Evolutionary conservation across 2,329 filamentous ascomycete genomes (phyloP).

Genomic region (Verticillium tricorpus): DNA sequence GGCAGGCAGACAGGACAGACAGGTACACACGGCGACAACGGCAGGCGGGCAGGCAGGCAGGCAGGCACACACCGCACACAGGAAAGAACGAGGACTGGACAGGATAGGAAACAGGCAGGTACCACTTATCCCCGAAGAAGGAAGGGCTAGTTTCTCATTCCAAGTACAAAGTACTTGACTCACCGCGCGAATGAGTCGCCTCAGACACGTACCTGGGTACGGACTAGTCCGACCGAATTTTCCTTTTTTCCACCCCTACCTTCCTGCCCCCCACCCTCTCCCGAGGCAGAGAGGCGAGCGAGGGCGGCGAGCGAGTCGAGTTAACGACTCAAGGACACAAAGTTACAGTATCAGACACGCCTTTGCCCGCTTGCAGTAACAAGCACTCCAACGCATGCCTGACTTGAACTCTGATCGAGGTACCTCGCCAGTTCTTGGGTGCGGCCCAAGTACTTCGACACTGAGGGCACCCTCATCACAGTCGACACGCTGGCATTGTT

Average conservation of each 20-base stretch:
- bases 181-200: not conserved
- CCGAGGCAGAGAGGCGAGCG: not conserved
- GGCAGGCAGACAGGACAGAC: not conserved
- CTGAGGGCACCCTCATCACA: too few relatives aligned
- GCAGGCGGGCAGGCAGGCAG: not conserved
- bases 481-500: not conserved
- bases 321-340: not conserved
- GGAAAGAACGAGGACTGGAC: not conserved
- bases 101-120: not conserved
- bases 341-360: not conserved
- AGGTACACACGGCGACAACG: not conserved
- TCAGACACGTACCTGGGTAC: not conserved
- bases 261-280: not conserved
- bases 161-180: not conserved
- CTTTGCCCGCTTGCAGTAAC: not conserved
- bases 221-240: not conserved
- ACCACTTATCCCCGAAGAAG: not conserved
- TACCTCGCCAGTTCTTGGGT: not conserved
- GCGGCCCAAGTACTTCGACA: not conserved
- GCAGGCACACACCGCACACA: not conserved
- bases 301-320: not conserved
- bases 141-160: not conserved
- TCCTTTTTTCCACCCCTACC: not conserved
- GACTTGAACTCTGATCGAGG: not conserved
- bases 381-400: not conserved